phyloP scores from a whole-genome alignment of 192 early-diverging fungal genomes.

The Chytriomyces hyalinus region DNA sequence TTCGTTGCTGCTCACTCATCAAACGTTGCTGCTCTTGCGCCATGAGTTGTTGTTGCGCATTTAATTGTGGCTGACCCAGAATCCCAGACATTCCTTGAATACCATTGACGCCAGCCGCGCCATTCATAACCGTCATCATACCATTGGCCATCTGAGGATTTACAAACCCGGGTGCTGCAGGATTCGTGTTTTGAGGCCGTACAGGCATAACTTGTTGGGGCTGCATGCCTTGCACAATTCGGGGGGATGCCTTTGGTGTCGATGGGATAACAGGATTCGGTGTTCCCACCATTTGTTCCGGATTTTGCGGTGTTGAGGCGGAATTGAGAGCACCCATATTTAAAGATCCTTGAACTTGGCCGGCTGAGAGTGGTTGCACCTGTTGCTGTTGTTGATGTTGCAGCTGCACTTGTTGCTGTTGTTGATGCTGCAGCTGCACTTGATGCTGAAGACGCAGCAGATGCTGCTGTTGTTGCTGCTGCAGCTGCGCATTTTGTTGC shows the following conservation, averaged over 20 bases:
- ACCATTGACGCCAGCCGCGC: not conserved
- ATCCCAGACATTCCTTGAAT: too few relatives aligned
- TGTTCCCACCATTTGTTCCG: not conserved
- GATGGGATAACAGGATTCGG: not conserved
- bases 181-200: not conserved
- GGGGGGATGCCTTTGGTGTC: not conserved
- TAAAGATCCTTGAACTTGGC: not conserved
- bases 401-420: not conserved
- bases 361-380: not conserved
- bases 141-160: too few relatives aligned
- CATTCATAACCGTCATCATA: not conserved
- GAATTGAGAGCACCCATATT: not conserved
- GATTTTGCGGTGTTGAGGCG: not conserved
- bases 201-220: not conserved
- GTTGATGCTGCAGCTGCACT: not conserved
- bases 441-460: not conserved
- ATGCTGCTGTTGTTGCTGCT: not conserved
- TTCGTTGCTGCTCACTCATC: not conserved
- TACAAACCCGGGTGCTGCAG: too few relatives aligned
- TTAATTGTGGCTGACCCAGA: not conserved
- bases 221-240: not conserved
- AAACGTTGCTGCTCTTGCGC: not conserved
- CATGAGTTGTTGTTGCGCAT: not conserved
- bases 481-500: not conserved
- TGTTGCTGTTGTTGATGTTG: slow-evolving; percentile 9